A percentile compares a stretch with the other conserved stretches of the same genome.
These are phyloP conservation scores for Mucor irregularis DNA, from an alignment of 371 early-diverging fungal species.

Conservation along the genomic window DNA sequence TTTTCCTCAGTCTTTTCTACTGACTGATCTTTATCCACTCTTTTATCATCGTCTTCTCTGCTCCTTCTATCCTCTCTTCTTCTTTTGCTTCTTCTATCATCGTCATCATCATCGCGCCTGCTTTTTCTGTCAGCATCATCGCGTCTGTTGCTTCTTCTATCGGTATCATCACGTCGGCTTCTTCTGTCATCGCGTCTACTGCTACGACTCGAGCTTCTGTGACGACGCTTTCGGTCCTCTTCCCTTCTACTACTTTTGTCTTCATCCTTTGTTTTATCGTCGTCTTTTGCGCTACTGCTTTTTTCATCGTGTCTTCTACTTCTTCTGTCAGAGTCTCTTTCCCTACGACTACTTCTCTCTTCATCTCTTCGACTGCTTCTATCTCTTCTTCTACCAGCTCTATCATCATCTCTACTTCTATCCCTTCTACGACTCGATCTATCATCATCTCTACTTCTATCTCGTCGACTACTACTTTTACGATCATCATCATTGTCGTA, in stretches of 20 bases:
- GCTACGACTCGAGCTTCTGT: not conserved
- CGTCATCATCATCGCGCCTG: not conserved
- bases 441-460: not conserved
- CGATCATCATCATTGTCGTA: not conserved
- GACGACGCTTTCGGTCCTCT: not conserved
- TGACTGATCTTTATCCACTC: not conserved
- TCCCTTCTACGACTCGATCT: not conserved
- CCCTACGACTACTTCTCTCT: not conserved
- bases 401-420: not conserved
- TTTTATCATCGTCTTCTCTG: not conserved
- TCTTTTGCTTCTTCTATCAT: not conserved
- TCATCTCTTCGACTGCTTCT: not conserved
- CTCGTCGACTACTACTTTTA: not conserved
- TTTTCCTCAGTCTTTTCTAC: not conserved
- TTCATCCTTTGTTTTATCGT: not conserved
- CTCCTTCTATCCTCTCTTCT: not conserved
- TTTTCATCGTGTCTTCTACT: not conserved
- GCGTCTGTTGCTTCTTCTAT: not conserved
- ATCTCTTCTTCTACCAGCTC: not conserved
- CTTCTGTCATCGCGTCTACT: not conserved
- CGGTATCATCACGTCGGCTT: not conserved
- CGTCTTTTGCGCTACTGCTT: not conserved
- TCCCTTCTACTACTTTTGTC: not conserved
- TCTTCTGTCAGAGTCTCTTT: not conserved
- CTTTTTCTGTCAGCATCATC: constrained; percentile 1